phyloP scores from a whole-genome alignment of 805 yeast species.

The Priceomyces melissophilus region DNA sequence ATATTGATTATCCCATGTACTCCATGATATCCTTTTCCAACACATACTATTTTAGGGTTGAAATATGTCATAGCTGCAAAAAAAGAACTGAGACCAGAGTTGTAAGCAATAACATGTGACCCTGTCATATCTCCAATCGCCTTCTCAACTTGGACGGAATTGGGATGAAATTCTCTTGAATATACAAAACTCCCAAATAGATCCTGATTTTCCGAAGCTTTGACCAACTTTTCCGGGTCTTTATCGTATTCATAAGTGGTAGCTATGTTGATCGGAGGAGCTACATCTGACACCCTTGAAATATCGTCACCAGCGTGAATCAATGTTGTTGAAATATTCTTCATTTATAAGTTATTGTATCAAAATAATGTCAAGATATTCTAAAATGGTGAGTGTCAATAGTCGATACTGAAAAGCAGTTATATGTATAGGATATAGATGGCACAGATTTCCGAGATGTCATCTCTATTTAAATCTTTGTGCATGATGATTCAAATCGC shows the following conservation, averaged over 20 bases:
- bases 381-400: too few relatives aligned
- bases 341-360: too few relatives aligned
- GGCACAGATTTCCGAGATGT: too few relatives aligned
- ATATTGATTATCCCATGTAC: constrained; percentile 67
- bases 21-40: constrained; percentile 86
- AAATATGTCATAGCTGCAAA: constrained; percentile 65
- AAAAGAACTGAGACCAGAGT: constrained; percentile 80
- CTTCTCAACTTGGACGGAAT: constrained; percentile 62
- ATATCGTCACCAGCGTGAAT: constrained; percentile 72
- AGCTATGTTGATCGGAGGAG: constrained; percentile 77
- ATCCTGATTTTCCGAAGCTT: constrained; percentile 28
- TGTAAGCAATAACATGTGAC: constrained; percentile 65
- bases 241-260: constrained; percentile 71
- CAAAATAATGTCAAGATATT: too few relatives aligned
- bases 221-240: constrained; percentile 53
- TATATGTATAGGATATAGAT: too few relatives aligned
- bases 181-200: constrained; percentile 30
- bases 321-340: constrained; percentile 49
- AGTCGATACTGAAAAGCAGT: too few relatives aligned
- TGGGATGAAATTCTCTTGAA: constrained; percentile 76
- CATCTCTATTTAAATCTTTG: too few relatives aligned
- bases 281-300: constrained; percentile 60
- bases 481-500: too few relatives aligned
- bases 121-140: constrained; percentile 57
- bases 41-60: constrained; percentile 71